Evolutionary conservation across 306 rosid species (phyloP).

Genomic region (Dryas octopetala): DNA sequence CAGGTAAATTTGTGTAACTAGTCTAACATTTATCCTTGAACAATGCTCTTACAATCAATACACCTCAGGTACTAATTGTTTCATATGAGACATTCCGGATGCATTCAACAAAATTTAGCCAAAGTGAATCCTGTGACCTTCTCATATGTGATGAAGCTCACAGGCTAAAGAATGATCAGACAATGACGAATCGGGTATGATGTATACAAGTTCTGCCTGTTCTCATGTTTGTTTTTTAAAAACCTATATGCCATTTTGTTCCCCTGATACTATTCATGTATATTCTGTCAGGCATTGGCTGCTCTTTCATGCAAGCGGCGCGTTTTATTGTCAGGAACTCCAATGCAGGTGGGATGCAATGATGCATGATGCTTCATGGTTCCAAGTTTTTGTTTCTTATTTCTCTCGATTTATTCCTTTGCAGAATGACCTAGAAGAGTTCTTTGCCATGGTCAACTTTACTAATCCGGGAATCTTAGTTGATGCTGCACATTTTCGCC

Average conservation of each 20-base stretch:
- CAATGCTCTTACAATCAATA: conserved; percentile 13
- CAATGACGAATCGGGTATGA: conserved; percentile 87
- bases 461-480: conserved; percentile 90
- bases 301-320: conserved; percentile 80
- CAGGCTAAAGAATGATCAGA: conserved; percentile 92
- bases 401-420: conserved; percentile 21
- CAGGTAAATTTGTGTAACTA: conserved; percentile 47
- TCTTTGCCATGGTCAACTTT: conserved; percentile 91
- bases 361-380: conserved; percentile 10
- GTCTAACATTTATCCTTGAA: conserved; percentile 16
- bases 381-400: conserved; percentile 1
- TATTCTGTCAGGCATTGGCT: conserved; percentile 74
- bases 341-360: conserved; percentile 73
- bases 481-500: conserved; percentile 71
- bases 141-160: conserved; percentile 99
- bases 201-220: neutral
- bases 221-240: conserved; percentile 5
- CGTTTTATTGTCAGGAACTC: conserved; percentile 91
- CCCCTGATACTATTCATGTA: neutral
- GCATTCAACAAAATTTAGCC: conserved; percentile 78
- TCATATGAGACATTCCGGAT: conserved; percentile 94
- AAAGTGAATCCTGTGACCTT: conserved; percentile 74
- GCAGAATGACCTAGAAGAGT: conserved; percentile 98
- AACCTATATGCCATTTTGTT: neutral
- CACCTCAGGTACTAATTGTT: conserved; percentile 73